Base-by-base conservation (phyloP, 768 basidiomycete species). In the Mycena latifolia region DNA sequence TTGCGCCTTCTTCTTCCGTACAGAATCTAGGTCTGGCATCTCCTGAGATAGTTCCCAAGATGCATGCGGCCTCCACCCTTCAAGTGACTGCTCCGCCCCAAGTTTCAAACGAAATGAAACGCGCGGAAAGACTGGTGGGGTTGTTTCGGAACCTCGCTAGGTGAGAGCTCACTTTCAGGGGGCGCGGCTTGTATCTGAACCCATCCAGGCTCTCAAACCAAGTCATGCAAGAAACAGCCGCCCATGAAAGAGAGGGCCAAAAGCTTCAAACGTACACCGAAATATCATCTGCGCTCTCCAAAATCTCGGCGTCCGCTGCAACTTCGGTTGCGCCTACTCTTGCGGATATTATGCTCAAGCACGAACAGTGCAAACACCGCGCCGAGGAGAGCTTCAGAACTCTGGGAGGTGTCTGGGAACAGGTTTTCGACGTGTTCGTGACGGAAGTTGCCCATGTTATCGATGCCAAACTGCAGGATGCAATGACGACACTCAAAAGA, bases 231-330 rank as follows among this genome's bases (percentile, higher is more conserved):
- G 78, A 85, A 57, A 76, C 77, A 20, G 81, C 79, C 59, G 75
- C 75, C 50, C 77, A 84, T 41, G 79, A 81, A 46, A 78, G 74
- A 61, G 86, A 86, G 68, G 84, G 81, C 64, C 77, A 79, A 55
- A 87, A 85, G 70, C 67, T 84, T 41, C 78, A 82, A 63, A 84
- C 83, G 3, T 88, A 84, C 63, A 84, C 80, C 3, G 81, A 84
- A 35, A 76, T 88, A 52, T 85, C 85, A 10, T 74, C 81, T 41
- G 79, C 83, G 18, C 77, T 88, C 31, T 81, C 85, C 17, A 80
- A 78, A 65, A 78, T 84, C 41, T 82, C 84, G 35, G 70, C 77
- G 6, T 75, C 79, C 5, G 80, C 81, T n/a, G 80, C 81, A 20
- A 76, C 75, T 62, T 74, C 79, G 14, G 79, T 87, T 29, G 78